Evolutionary conservation across 805 yeast genomes (phyloP).

Genomic region (Candida tibetensis): DNA sequence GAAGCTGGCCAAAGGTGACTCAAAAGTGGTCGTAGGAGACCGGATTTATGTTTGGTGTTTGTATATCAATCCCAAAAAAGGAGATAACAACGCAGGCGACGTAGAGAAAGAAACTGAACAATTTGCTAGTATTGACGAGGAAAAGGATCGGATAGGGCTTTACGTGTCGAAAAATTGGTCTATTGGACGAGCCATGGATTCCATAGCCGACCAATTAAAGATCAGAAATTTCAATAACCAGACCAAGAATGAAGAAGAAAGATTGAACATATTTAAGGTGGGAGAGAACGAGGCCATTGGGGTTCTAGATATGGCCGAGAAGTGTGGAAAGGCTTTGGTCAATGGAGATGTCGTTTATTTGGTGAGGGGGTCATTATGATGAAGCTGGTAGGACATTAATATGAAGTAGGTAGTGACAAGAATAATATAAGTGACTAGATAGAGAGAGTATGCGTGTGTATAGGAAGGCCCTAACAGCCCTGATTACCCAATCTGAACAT

Average conservation of each 20-base stretch:
- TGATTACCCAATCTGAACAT: too few species aligned
- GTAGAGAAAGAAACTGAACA: constrained; percentile 19
- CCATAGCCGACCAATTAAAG: constrained; percentile 44
- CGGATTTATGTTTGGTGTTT: constrained; percentile 50
- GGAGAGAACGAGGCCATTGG: constrained; percentile 25
- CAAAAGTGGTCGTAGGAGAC: constrained; percentile 40
- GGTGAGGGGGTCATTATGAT: too few species aligned
- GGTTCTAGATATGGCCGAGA: constrained; percentile 22
- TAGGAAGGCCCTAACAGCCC: too few species aligned
- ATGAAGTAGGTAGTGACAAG: too few species aligned
- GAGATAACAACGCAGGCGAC: constrained; percentile 5
- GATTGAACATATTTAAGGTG: constrained; percentile 47
- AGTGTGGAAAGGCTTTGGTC: constrained; percentile 39
- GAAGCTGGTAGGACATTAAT: too few species aligned
- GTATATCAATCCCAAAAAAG: constrained; percentile 30
- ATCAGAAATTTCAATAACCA: constrained; percentile 50
- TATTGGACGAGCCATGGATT: constrained; percentile 57
- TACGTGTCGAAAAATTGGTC: constrained; percentile 58
- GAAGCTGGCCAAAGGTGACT: constrained; percentile 52
- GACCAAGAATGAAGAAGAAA: constrained; percentile 38
- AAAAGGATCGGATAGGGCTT: constrained; percentile 31
- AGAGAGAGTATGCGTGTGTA: too few species aligned
- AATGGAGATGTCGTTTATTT: constrained; percentile 53
- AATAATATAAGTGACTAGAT: too few species aligned
- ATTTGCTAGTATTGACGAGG: constrained; percentile 22